Evolutionary conservation across 495 filamentous ascomycete genomes (phyloP).

Genomic region (Aspergillus sclerotioniger): DNA sequence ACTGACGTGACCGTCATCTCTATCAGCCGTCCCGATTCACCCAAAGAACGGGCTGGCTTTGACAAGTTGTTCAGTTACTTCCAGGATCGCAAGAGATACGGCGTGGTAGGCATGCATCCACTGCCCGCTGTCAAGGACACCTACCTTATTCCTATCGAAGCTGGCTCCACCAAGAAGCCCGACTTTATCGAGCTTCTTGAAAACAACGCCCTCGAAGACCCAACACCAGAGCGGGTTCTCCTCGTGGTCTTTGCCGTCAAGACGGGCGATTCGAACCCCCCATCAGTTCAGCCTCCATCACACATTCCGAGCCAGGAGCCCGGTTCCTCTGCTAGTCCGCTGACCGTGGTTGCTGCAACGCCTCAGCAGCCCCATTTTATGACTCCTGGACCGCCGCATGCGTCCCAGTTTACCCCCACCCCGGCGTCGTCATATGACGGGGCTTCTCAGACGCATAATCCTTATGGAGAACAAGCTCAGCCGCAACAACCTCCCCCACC

Average conservation of each 20-base stretch:
- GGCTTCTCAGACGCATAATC: slow-evolving; percentile 33
- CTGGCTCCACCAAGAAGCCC: slow-evolving; percentile 55
- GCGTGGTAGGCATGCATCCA: slow-evolving; percentile 71
- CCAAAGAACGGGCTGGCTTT: slow-evolving; percentile 54
- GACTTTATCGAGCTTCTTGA: slow-evolving; percentile 77
- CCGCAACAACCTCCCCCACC: slow-evolving; percentile 28
- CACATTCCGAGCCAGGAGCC: slow-evolving; percentile 42
- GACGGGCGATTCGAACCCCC: slow-evolving; percentile 40
- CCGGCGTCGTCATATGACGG: slow-evolving; percentile 23
- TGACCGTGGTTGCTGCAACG: slow-evolving; percentile 40
- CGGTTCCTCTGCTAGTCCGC: slow-evolving; percentile 39
- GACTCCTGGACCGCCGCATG: slow-evolving; percentile 24
- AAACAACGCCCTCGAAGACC: slow-evolving; percentile 66
- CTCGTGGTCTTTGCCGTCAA: slow-evolving; percentile 76
- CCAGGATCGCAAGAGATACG: slow-evolving; percentile 69
- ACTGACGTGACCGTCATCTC: slow-evolving; percentile 73
- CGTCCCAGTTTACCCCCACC: slow-evolving; percentile 27
- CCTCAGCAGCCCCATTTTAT: slow-evolving; percentile 37
- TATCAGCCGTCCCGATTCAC: slow-evolving; percentile 55
- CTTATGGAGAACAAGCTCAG: slow-evolving; percentile 27
- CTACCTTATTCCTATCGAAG: slow-evolving; percentile 72
- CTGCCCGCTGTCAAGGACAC: slow-evolving; percentile 69
- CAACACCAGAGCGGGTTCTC: slow-evolving; percentile 65
- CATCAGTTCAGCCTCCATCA: slow-evolving; percentile 47
- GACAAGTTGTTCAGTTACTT: slow-evolving; percentile 78